Conservation (phyloP, 495 filamentous ascomycete species). For the Aspergillus biplanus region DNA sequence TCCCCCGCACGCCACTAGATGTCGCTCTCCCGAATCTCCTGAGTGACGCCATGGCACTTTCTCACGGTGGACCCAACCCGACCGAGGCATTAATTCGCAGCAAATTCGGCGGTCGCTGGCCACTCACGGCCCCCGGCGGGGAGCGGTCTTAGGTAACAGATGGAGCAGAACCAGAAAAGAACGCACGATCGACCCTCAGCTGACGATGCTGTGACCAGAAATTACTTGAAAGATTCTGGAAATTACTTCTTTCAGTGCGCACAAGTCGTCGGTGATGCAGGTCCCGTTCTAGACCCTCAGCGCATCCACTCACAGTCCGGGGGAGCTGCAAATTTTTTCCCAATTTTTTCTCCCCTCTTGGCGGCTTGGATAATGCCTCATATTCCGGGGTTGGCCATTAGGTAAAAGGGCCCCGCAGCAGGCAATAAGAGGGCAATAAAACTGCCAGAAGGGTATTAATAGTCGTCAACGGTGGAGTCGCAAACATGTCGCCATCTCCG, state of each 20-base stretch:
- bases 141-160: not conserved
- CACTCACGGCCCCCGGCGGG: not conserved
- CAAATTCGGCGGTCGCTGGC: not conserved
- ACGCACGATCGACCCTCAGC: not conserved
- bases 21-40: not conserved
- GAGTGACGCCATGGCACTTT: not conserved
- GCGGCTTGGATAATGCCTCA: not conserved
- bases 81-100: not conserved
- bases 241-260: too few species aligned
- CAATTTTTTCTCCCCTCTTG: not conserved
- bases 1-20: not conserved
- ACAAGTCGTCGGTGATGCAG: not conserved
- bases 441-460: too few species aligned
- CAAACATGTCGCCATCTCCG: too few species aligned
- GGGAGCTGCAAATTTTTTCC: not conserved
- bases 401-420: not conserved
- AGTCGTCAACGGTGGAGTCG: too few species aligned
- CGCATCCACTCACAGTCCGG: not conserved
- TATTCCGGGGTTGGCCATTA: not conserved
- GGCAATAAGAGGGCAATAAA: not conserved
- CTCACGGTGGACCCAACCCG: not conserved
- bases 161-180: not conserved
- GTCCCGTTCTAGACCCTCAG: not conserved
- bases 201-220: not conserved
- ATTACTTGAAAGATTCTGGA: too few species aligned